phyloP scores from a whole-genome alignment of 2,329 filamentous ascomycete species.

The Verticillium klebahnii region DNA sequence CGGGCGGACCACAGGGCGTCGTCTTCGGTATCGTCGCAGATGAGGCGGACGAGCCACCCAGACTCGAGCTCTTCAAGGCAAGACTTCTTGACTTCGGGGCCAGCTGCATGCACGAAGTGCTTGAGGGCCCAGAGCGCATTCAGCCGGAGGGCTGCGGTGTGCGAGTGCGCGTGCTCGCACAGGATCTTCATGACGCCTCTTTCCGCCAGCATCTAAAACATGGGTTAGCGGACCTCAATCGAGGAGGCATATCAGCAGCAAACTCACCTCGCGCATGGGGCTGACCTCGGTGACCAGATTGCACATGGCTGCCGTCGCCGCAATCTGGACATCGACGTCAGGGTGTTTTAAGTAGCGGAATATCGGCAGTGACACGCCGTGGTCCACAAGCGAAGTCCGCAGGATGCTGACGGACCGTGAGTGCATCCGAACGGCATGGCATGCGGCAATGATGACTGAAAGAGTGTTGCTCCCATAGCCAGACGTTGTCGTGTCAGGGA shows the following conservation, averaged over 20 bases:
- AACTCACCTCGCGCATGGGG: conserved; percentile 78
- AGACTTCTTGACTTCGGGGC: conserved; percentile 67
- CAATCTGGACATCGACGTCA: conserved; percentile 76
- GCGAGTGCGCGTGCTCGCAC: conserved; percentile 79
- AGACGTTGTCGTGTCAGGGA: conserved; percentile 19
- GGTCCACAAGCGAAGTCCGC: conserved; percentile 82
- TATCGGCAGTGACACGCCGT: conserved; percentile 72
- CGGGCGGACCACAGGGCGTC: conserved; percentile 38
- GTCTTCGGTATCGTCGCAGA: conserved; percentile 60
- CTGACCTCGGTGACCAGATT: conserved; percentile 88
- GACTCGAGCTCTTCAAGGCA: conserved; percentile 74
- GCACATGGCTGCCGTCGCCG: conserved; percentile 76
- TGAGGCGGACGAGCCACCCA: conserved; percentile 75
- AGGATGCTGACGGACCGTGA: conserved; percentile 81
- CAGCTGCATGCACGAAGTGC: conserved; percentile 73
- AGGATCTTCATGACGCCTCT: conserved; percentile 71
- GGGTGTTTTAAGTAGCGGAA: conserved; percentile 70
- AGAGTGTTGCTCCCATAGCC: conserved; percentile 70
- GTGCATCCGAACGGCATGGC: conserved; percentile 73
- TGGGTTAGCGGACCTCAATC: conserved; percentile 13
- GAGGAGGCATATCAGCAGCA: neutral
- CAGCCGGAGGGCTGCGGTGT: conserved; percentile 71
- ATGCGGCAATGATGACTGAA: conserved; percentile 78
- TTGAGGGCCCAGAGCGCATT: conserved; percentile 94
- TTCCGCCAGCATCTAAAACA: conserved; percentile 62